Evolutionary conservation across 2,329 filamentous ascomycete genomes (phyloP).

Genomic region (Hypoxylon rubiginosum): DNA sequence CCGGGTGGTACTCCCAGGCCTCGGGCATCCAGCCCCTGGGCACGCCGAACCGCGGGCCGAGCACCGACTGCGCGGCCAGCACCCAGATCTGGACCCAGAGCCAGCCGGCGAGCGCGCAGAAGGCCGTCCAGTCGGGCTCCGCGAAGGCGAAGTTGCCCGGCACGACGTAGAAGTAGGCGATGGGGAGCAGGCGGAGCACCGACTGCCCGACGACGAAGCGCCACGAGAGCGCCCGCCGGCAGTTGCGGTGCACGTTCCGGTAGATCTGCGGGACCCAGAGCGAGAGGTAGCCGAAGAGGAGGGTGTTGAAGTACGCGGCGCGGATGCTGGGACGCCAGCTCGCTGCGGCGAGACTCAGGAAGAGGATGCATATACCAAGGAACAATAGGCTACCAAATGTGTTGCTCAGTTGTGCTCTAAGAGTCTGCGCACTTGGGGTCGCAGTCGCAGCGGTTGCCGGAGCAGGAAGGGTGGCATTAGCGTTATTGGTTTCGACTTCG

Average conservation of each 20-base stretch:
- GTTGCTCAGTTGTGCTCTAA: slow-evolving; percentile 62
- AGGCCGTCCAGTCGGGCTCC: slow-evolving; percentile 74
- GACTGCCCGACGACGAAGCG: slow-evolving; percentile 90
- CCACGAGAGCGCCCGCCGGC: slow-evolving; percentile 91
- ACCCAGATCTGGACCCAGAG: slow-evolving; percentile 87
- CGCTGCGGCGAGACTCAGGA: slow-evolving; percentile 70
- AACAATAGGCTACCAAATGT: slow-evolving; percentile 71
- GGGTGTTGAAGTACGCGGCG: slow-evolving; percentile 69
- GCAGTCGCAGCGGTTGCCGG: slow-evolving; percentile 49
- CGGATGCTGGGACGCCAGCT: slow-evolving; percentile 71
- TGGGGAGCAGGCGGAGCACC: slow-evolving; percentile 79
- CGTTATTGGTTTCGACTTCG: slow-evolving; percentile 52
- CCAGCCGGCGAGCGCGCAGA: slow-evolving; percentile 78
- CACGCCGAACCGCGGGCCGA: slow-evolving; percentile 90
- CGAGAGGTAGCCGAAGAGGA: slow-evolving; percentile 84
- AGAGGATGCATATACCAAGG: slow-evolving; percentile 66
- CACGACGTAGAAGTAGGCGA: slow-evolving; percentile 87
- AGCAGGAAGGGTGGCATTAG: slow-evolving; percentile 49
- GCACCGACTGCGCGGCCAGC: slow-evolving; percentile 83
- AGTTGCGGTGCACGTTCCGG: slow-evolving; percentile 91
- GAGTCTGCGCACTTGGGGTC: slow-evolving; percentile 47
- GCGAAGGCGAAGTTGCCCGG: slow-evolving; percentile 86
- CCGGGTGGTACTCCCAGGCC: slow-evolving; percentile 95
- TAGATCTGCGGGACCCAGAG: slow-evolving; percentile 94
- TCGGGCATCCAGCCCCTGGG: slow-evolving; percentile 76